These are phyloP conservation scores for Ensete glaucum DNA, from an alignment of 176 grass and related monocot genomes.

Conservation along the genomic window DNA sequence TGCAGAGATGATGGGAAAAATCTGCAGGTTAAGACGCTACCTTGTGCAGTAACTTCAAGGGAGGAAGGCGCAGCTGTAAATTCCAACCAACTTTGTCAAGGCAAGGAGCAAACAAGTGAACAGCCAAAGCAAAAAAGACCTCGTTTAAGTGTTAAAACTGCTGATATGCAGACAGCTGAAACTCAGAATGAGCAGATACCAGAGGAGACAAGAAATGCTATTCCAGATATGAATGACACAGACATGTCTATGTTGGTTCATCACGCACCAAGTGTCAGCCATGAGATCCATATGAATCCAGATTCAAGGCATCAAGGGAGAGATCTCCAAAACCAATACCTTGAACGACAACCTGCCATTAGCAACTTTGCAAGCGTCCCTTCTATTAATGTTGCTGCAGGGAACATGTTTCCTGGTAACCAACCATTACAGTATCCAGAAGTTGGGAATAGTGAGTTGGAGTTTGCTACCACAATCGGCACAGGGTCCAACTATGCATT, in stretches of 20 bases:
- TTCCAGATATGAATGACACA: conserved; percentile 53
- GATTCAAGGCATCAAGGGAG: conserved; percentile 25
- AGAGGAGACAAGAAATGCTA: conserved; percentile 41
- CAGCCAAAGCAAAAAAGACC: conserved; percentile 39
- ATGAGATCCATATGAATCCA: conserved; percentile 15
- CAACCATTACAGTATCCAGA: conserved; percentile 31
- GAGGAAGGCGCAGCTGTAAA: conserved; percentile 14
- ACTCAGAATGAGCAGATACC: conserved; percentile 23
- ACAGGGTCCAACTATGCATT: conserved; percentile 30
- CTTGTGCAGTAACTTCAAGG: background rate
- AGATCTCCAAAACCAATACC: conserved; percentile 31
- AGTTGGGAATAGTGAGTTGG: conserved; percentile 29
- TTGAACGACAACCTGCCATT: conserved; percentile 27
- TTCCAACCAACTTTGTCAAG: conserved; percentile 18
- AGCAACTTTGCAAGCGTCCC: conserved; percentile 24
- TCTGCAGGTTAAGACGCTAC: conserved; percentile 26
- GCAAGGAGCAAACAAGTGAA: conserved; percentile 25
- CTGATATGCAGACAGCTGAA: conserved; percentile 25
- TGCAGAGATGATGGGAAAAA: conserved; percentile 61
- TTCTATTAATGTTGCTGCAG: conserved; percentile 29
- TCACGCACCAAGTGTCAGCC: conserved; percentile 33
- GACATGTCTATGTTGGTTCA: conserved; percentile 23
- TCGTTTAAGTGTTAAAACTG: conserved; percentile 9
- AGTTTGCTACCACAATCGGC: conserved; percentile 30
- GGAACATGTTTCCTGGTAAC: conserved; percentile 37